Evolutionary conservation across 495 filamentous ascomycete genomes (phyloP).

Genomic region (Hypoxylon rickii): DNA sequence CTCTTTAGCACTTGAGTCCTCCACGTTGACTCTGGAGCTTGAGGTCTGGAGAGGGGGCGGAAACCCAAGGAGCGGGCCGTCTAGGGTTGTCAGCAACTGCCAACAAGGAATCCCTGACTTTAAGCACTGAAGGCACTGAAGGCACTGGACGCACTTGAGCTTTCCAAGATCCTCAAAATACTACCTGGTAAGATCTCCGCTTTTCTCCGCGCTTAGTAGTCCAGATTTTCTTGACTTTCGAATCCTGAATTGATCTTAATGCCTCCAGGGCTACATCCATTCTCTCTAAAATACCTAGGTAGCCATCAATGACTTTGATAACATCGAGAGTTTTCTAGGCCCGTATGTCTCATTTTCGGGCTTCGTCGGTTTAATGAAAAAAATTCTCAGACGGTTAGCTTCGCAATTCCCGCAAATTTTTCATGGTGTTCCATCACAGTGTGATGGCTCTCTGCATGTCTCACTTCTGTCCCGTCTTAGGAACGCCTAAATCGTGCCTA

Average conservation of each 20-base stretch:
- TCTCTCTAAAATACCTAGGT: too few species aligned
- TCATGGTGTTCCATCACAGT: conserved; percentile 31
- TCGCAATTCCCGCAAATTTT: conserved; percentile 30
- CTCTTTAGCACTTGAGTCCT: too few species aligned
- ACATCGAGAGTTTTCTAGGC: too few species aligned
- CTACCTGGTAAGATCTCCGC: conserved; percentile 6
- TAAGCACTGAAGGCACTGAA: too few species aligned
- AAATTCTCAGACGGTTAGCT: conserved; percentile 34
- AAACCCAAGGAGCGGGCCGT: conserved; percentile 31
- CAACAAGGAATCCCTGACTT: conserved; percentile 33
- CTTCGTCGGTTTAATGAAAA: conserved; percentile 1
- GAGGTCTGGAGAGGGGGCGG: too few species aligned
- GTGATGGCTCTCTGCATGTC: conserved; percentile 39
- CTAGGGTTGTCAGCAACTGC: conserved; percentile 21
- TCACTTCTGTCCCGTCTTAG: conserved; percentile 24
- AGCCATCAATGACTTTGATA: too few species aligned
- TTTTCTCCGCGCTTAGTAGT: conserved; percentile 22
- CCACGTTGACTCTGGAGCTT: too few species aligned
- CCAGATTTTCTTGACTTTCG: not conserved
- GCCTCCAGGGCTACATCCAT: too few species aligned
- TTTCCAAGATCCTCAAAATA: conserved; percentile 7
- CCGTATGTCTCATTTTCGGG: conserved; percentile 5
- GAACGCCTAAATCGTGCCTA: conserved; percentile 4
- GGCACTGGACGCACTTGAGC: too few species aligned
- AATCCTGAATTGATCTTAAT: too few species aligned